Evolutionary conservation across 2,329 filamentous ascomycete species (phyloP), one percentile per base, ranked within the genome.

Genomic region (Clarireedia monteithiana): DNA sequence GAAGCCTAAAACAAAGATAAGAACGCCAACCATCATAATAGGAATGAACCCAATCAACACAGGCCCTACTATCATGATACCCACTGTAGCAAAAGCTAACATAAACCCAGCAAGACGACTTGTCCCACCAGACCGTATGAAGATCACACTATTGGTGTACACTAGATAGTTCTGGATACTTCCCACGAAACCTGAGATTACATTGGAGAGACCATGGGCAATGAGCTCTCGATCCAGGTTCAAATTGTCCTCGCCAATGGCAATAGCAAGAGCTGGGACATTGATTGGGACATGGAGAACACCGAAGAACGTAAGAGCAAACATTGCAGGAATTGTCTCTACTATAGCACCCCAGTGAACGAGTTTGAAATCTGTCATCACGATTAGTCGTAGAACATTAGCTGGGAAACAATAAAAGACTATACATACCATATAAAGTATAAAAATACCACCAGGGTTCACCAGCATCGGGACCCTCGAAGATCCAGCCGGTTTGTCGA

Each of bases 381-480:
- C 62, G 17, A 63, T 54, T 48, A 40, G 15, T 34, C 44, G 59
- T 39, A 9, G 14, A 24, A 7, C 27, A 7, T 20, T 55, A 30
- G 15, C 47, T 69, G 45, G 38, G 68, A 14, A 27, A 36, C 7
- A 40, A 15, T 36, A 12, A 6, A 15, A 15, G 30, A 34, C 12
- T 12, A 34, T 34, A 74, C 84, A 78, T 77, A 92, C 89, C 85
- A 72, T 96, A 99, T 48, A 97, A 80, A 0, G 90, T 95, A 73
- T 96, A 99, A 67, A 99, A 99, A 69, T 94, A 91, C 82, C 94
- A 99, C 83, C 95, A 99, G 0, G 94, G 91, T 64, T 95, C 89
- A 83, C 88, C 9, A 86, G 85, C 47, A 87, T 64, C 86, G 1
- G 94, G 92, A 0, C 87, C 87, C 64, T 89, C 81, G 65, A 99